These are phyloP conservation scores for Cordyceps farinosa DNA, from an alignment of 2,329 filamentous ascomycete species.

Conservation along the genomic window DNA sequence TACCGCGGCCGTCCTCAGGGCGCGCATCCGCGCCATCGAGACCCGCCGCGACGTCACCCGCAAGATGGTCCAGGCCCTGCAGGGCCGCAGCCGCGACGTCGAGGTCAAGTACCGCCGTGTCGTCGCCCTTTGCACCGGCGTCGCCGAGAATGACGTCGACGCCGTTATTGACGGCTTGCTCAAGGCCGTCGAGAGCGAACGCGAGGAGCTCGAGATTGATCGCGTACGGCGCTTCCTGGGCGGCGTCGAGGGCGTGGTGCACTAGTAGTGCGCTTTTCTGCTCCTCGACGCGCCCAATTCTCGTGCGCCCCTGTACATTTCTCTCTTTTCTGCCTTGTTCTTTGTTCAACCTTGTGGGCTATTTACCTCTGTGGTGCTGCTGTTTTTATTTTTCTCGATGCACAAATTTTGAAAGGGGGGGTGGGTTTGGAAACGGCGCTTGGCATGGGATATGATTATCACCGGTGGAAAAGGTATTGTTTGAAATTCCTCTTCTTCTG, in stretches of 20 bases:
- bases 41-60: constrained; percentile 64
- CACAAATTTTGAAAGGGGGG: not conserved
- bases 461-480: not conserved
- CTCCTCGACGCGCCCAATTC: not conserved
- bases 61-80: constrained; percentile 65
- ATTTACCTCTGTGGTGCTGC: not conserved
- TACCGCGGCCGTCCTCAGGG: constrained; percentile 57
- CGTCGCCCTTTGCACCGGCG: constrained; percentile 79
- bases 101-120: constrained; percentile 86
- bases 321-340: not conserved
- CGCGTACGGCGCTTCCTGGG: constrained; percentile 75
- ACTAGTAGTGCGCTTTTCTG: constrained; percentile 28
- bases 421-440: not conserved
- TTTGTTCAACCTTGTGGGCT: no score
- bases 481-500: not conserved
- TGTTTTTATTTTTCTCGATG: not conserved
- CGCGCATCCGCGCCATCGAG: constrained; percentile 67
- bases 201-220: constrained; percentile 68
- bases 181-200: constrained; percentile 86
- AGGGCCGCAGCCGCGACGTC: constrained; percentile 75
- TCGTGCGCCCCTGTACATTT: not conserved
- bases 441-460: not conserved
- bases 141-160: constrained; percentile 76
- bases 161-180: constrained; percentile 74
- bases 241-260: constrained; percentile 65